phyloP scores from a whole-genome alignment of 1,284 basidiomycete genomes.

The Cutaneotrichosporon curvatum region DNA sequence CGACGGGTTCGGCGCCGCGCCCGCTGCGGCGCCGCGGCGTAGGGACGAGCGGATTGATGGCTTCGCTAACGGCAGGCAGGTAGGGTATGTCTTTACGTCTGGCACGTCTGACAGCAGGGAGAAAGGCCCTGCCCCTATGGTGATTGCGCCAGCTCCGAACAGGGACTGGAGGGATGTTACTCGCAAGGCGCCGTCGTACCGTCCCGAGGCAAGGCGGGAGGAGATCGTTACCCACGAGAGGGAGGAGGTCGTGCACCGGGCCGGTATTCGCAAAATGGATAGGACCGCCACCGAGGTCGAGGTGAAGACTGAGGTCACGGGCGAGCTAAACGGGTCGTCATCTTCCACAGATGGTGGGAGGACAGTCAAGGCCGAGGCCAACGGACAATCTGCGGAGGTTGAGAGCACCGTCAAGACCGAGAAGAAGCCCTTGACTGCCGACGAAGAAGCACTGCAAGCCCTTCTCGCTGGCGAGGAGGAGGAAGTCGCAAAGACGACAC shows the following conservation, averaged over 20 bases:
- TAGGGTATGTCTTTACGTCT: slow-evolving; percentile 40
- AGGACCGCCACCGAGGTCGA: slow-evolving; percentile 8
- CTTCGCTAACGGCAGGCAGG: slow-evolving; percentile 49
- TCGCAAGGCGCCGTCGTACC: slow-evolving; percentile 51
- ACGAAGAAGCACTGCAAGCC: slow-evolving; percentile 39
- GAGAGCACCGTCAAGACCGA: slow-evolving; percentile 4
- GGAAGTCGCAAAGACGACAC: slow-evolving; percentile 21
- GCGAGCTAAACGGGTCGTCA: too few relatives aligned
- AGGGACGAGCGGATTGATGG: slow-evolving; percentile 63
- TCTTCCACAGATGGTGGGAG: slow-evolving; percentile 10
- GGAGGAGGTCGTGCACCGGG: slow-evolving; percentile 67
- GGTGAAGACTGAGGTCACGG: slow-evolving; percentile 15
- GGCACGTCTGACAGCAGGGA: slow-evolving; percentile 22
- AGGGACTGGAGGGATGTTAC: slow-evolving; percentile 72
- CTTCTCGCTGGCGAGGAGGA: slow-evolving; percentile 40
- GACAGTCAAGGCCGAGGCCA: slow-evolving; percentile 2
- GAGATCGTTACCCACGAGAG: slow-evolving; percentile 45
- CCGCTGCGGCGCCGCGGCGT: neutral
- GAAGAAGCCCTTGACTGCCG: slow-evolving; percentile 22
- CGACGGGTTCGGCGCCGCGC: slow-evolving; percentile 17
- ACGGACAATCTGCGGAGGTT: slow-evolving; percentile 9
- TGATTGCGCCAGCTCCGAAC: slow-evolving; percentile 76
- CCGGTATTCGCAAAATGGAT: slow-evolving; percentile 55
- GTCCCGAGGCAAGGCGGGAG: slow-evolving; percentile 54
- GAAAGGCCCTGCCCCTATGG: slow-evolving; percentile 62